A percentile compares a stretch with the other conserved stretches of the same genome.
Evolutionary conservation across 2,329 filamentous ascomycete species (phyloP).

Genomic region (Colletotrichum falcatum): DNA sequence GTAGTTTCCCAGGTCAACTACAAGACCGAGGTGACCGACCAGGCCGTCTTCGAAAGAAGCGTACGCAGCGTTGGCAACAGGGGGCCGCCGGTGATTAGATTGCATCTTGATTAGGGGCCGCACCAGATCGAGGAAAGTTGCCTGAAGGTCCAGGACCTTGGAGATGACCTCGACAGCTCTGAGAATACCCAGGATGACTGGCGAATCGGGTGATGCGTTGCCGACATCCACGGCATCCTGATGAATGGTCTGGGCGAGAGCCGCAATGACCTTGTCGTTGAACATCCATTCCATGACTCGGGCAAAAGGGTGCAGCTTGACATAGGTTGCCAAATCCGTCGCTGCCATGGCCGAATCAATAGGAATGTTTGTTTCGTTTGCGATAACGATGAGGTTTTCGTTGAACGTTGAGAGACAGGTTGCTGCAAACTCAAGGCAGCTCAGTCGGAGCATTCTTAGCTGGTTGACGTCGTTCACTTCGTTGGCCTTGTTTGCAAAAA

Average conservation of each 20-base stretch:
- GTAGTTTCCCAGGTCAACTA: conserved; percentile 87
- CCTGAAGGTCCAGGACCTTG: conserved; percentile 85
- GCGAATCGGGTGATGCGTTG: conserved; percentile 79
- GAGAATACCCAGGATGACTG: conserved; percentile 82
- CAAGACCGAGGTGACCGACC: conserved; percentile 80
- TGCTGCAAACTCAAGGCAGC: conserved; percentile 85
- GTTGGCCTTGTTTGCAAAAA: conserved; percentile 76
- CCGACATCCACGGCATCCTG: conserved; percentile 80
- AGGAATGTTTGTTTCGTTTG: conserved; percentile 79
- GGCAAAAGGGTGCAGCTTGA: conserved; percentile 90
- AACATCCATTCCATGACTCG: conserved; percentile 99
- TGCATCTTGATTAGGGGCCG: conserved; percentile 80
- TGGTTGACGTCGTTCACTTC: conserved; percentile 77
- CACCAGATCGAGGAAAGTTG: conserved; percentile 91
- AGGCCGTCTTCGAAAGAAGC: conserved; percentile 94
- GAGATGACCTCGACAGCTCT: conserved; percentile 87
- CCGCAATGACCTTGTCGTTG: conserved; percentile 86
- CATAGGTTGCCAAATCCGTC: conserved; percentile 82
- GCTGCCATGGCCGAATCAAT: conserved; percentile 82
- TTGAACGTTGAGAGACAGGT: conserved; percentile 89
- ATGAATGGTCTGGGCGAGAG: conserved; percentile 82
- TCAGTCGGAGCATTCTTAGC: conserved; percentile 78
- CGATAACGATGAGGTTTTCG: conserved; percentile 88
- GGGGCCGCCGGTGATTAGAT: conserved; percentile 66
- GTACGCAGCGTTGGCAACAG: conserved; percentile 80